Base-by-base conservation (phyloP, 1,284 basidiomycete species). In the Moesziomyces globuligerus region DNA sequence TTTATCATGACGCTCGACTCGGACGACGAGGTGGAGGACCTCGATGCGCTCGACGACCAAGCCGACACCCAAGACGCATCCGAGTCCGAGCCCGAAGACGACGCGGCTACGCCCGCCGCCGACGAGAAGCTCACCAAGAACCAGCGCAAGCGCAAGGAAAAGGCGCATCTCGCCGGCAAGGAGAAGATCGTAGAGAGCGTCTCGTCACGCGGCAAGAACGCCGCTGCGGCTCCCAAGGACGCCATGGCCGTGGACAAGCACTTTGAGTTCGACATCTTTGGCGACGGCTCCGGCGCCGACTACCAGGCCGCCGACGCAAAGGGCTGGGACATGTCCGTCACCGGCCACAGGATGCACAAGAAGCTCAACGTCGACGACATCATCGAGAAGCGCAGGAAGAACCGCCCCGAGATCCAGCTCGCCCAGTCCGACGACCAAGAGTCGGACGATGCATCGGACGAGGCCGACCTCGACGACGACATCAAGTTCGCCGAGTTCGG, bases 1-100 rank as follows among this genome's bases (percentile, higher is more conserved):
- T 80, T 81, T 44, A 61, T 81, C 59, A 80, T 81, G 79, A 81
- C 79, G 17, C 62, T 81, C 38, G 79, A 81, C 36, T 78, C 76
- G 8, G 79, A 81, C 36, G 79, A 80, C 18, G 79, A 81, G 26
- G 57, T 68, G 0, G 37, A 45, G 10, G 62, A 66, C 17, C 55
- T 66, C 40, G 62, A 66, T 55, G 43, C 55, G 15, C 23, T 23
- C 38, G 29, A 48, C n/a, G 25, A 26, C n/a, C 53, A 48, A 13
- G 41, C 36, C 11, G 40, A 49, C 9, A 51, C 26, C n/a, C 24
- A 4, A 4, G 40, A 26, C 17, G 67, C 61, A 7, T 46, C 48
- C 21, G 75, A 71, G 20, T 23, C 48, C 8, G 51, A 51, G 32
- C 48, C 47, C 1, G 71, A 62, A 38, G 29, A 44, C 18, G 47